Evolutionary conservation across 176 grass and related monocot species (phyloP), one percentile per base, ranked within the genome.

Genomic region (Zoysia japonica): DNA sequence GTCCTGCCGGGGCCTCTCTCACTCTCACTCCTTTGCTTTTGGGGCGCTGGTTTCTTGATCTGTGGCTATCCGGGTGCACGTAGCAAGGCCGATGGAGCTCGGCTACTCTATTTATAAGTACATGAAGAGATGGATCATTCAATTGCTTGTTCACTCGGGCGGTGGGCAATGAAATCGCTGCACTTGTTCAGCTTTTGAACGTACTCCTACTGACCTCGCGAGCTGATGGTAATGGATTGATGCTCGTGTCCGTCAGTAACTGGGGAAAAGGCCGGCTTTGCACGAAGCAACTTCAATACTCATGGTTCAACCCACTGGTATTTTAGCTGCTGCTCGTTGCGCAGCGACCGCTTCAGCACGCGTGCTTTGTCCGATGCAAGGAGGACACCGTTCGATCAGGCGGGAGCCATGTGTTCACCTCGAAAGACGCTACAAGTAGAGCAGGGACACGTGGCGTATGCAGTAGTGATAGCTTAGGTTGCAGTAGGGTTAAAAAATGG

Each of bases 161-260:
- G 81, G 86, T 88, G 81, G 76, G 53, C 6, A 84, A 79, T 80
- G 68, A 88, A 84, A 66, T 53, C 38, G n/a, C 64, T 68, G 39
- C 17, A 43, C 65, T 35, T 56, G 38, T 16, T 43, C 39, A 79
- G 64, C 64, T 68, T 79, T 68, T 44, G 38, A n/a, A 11, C 37
- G 77, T 80, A 48, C 70, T 38, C 41, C 38, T 44, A 50, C 39
- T 6, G 36, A 51, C 13, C 12, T 45, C 39, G 35, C 38, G 70
- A 46, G 14, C 47, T 28, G 54, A 19, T 46, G 38, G 57, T 49
- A 35, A 42, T 43, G 40, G 77, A 68, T 67, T 36, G 51, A 72
- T 82, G 80, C 60, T 11, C 14, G 84, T 62, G 67, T 11, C 75
- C 38, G 64, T 69, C 63, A 62, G 77, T 52, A n/a, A 40, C 47